Base-by-base conservation (phyloP, 1,139 yeast species). In the Kodamaea derodonti region DNA sequence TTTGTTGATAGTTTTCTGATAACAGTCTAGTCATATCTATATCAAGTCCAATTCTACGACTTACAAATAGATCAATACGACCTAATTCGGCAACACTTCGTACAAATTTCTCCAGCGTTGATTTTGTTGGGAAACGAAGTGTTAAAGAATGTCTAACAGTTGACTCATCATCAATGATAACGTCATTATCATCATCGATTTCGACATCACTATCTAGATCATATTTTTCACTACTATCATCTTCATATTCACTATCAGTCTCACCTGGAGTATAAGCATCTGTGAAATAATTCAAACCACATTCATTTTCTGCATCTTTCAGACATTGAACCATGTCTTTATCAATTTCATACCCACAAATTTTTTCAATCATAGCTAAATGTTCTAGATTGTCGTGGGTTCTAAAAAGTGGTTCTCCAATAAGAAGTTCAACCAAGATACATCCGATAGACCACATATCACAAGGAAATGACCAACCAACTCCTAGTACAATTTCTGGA, bases 401-500 rank as follows among this genome's bases (percentile, higher is more conserved):
- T 46, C 86, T 90, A 59, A 92, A 94, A 22, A 94, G 62, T 0
- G 97, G 96, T 49, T 87, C 95, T n/a, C 98, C 99, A 20, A 95
- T 86, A 33, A 86, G 81, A 34, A 94, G 64, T 60, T 94, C 98
- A 10, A 88, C 90, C 29, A 94, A 64, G 12, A 94, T 88, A 57
- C 98, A 90, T 1, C 97, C 99, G 37, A 92, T 73, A 1, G 96
- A 86, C 99, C 98, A 94, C 62, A 92, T 68, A 58, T 94, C 99
- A 59, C 98, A 92, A 1, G 90, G 87, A 46, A 73, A 82, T 3
- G 87, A 79, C 92, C 98, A 94, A 25, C 97, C 97, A 24, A 78
- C 72, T 1, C 97, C 97, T 25, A 94, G 63, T 2, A 92, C 90
- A 46, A 94, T 88, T 56, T 94, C 99, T 0, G 98, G 98, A 0